These are phyloP conservation scores for Senna siamea DNA, from an alignment of 306 rosid species.

Conservation along the genomic window DNA sequence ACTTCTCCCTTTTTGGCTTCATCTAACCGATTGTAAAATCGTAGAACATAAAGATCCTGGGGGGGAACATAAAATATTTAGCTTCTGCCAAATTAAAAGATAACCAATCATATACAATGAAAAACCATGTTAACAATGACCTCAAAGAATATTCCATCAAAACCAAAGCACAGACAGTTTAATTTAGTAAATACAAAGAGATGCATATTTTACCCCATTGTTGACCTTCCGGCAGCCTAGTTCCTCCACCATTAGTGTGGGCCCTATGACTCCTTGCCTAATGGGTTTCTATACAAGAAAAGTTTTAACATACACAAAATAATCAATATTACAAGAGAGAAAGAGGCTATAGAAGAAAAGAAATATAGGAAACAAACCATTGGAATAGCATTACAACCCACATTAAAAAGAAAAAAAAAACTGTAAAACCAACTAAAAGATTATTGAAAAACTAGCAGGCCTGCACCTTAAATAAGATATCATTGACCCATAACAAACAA, in stretches of 20 bases:
- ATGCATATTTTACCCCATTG: slow-evolving; percentile 55
- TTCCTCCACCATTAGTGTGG: slow-evolving; percentile 86
- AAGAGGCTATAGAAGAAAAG: not conserved
- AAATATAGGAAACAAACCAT: slow-evolving; percentile 18
- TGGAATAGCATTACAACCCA: slow-evolving; percentile 14
- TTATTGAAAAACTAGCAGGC: slow-evolving; percentile 17
- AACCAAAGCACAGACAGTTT: slow-evolving; percentile 27
- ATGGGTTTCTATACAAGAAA: slow-evolving; percentile 71
- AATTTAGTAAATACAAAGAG: slow-evolving; percentile 22
- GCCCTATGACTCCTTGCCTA: slow-evolving; percentile 82
- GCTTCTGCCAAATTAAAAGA: slow-evolving; percentile 33
- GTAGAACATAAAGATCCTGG: slow-evolving; percentile 79
- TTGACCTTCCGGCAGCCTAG: slow-evolving; percentile 67
- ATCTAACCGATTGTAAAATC: slow-evolving; percentile 77
- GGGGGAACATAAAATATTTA: slow-evolving; percentile 31
- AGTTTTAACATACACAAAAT: slow-evolving; percentile 6
- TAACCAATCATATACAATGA: slow-evolving; percentile 4
- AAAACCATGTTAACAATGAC: slow-evolving; percentile 14
- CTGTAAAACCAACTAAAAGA: not conserved
- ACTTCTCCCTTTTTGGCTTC: slow-evolving; percentile 92
- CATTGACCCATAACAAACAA: not conserved
- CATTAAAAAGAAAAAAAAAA: not conserved
- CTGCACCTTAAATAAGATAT: not conserved
- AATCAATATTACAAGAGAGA: not conserved
- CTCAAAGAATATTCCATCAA: slow-evolving; percentile 17